phyloP scores from a whole-genome alignment of 441 rosid genomes.

The Brassica hybrid region DNA sequence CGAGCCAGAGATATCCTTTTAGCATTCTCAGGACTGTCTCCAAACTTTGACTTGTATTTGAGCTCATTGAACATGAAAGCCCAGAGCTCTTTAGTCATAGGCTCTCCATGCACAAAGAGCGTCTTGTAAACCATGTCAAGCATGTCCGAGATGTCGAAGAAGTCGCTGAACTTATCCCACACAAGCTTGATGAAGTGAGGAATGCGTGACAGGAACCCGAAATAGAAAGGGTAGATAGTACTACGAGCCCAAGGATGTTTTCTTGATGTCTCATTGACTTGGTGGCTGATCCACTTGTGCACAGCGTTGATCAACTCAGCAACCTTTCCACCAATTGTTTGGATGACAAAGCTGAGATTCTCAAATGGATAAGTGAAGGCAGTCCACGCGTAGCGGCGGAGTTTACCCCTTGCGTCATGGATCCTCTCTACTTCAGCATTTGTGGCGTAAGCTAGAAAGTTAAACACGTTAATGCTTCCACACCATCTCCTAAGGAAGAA shows the following conservation, averaged over 20 bases:
- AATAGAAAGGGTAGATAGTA: slow-evolving; percentile 27
- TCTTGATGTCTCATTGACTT: slow-evolving; percentile 27
- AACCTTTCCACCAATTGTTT: neutral
- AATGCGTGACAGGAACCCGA: slow-evolving; percentile 11
- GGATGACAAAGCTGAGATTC: neutral
- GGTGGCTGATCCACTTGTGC: slow-evolving; percentile 25
- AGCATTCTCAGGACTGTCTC: slow-evolving; percentile 51
- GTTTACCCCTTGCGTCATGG: slow-evolving; percentile 32
- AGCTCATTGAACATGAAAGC: slow-evolving; percentile 48
- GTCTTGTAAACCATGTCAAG: slow-evolving; percentile 40
- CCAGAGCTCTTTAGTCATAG: slow-evolving; percentile 56
- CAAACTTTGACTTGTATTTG: slow-evolving; percentile 44
- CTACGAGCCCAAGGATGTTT: slow-evolving; percentile 1
- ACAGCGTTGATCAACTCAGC: neutral
- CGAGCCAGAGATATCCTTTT: slow-evolving; percentile 52
- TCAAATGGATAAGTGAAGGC: neutral
- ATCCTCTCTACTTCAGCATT: slow-evolving; percentile 38
- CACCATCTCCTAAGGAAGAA: slow-evolving; percentile 52
- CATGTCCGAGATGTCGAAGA: slow-evolving; percentile 43
- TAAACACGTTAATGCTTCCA: slow-evolving; percentile 45
- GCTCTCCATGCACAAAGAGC: slow-evolving; percentile 41
- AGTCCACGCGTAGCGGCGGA: neutral
- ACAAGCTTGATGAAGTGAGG: neutral
- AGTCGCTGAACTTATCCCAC: slow-evolving; percentile 5
- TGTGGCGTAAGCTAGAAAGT: slow-evolving; percentile 46